A percentile compares a stretch with the other conserved stretches of the same genome.
Evolutionary conservation across 805 yeast genomes (phyloP).

Genomic region (Wickerhamiella vanderwaltii): DNA sequence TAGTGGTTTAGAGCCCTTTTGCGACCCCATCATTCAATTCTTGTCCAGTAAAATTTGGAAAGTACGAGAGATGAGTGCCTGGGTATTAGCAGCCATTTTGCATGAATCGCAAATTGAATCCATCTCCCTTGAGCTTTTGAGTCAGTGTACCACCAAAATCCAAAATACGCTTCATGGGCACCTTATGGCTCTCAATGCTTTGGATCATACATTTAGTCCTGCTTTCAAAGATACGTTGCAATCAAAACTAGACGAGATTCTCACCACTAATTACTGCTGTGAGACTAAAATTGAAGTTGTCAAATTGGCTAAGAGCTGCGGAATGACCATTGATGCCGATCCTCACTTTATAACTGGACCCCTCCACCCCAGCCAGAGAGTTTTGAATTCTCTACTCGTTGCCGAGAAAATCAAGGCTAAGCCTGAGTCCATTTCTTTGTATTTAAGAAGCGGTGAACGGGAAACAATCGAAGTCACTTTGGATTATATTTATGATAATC

Average conservation of each 20-base stretch:
- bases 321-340: not conserved
- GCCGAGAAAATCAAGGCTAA: not conserved
- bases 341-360: too few species aligned
- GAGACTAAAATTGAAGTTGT: constrained; percentile 16
- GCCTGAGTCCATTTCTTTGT: not conserved
- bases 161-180: constrained; percentile 13
- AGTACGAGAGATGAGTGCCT: constrained; percentile 76
- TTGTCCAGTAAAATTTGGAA: constrained; percentile 59
- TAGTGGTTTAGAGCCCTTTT: constrained; percentile 41
- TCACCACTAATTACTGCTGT: constrained; percentile 5
- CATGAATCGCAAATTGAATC: constrained; percentile 23
- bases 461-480: constrained; percentile 2
- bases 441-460: constrained; percentile 2
- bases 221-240: not conserved
- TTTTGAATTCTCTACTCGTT: constrained; percentile 8
- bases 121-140: constrained; percentile 26
- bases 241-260: constrained; percentile 5
- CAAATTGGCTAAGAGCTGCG: not conserved
- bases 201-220: not conserved
- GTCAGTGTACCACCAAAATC: not conserved
- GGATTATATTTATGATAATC: not conserved
- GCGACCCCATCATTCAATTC: constrained; percentile 36
- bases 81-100: constrained; percentile 43
- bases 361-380: constrained; percentile 12
- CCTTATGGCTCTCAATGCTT: constrained; percentile 10